Evolutionary conservation across 768 basidiomycete species (phyloP).

Genomic region (Agrocybe chaxingu): DNA sequence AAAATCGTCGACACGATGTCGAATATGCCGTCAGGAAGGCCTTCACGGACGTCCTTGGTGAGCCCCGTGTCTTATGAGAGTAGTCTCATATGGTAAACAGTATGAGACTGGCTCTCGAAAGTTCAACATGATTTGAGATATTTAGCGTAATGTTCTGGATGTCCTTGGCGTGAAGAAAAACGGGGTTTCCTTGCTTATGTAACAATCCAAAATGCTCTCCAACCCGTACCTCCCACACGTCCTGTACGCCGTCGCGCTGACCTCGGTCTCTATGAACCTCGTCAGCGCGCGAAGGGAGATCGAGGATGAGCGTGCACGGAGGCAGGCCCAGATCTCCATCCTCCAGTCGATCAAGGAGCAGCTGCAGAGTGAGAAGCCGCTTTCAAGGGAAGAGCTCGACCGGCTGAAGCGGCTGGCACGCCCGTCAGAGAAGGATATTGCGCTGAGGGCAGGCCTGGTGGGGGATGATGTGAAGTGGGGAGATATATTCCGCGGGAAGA

Average conservation of each 20-base stretch:
- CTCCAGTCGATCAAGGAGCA: conserved; percentile 56
- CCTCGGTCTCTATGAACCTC: conserved; percentile 66
- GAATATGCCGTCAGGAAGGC: background rate
- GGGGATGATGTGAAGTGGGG: conserved; percentile 39
- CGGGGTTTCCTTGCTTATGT: background rate
- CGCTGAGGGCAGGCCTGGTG: background rate
- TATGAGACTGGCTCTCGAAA: no score
- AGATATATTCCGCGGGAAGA: conserved; percentile 46
- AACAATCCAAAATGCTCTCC: conserved; percentile 15
- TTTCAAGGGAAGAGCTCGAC: conserved; percentile 49
- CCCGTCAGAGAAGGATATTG: conserved; percentile 8
- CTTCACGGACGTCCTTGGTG: background rate
- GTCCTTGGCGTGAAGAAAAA: background rate
- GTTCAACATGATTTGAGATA: no score
- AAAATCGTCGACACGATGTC: no score
- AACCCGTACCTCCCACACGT: conserved; percentile 58
- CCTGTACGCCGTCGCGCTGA: conserved; percentile 61
- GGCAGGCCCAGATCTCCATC: conserved; percentile 58
- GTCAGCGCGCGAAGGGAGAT: conserved; percentile 47
- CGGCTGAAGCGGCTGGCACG: conserved; percentile 54
- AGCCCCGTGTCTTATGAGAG: no score
- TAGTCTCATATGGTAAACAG: no score
- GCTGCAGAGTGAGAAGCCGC: conserved; percentile 41
- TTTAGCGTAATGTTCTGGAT: no score
- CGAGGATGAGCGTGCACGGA: conserved; percentile 51